Conservation (phyloP, 2,329 filamentous ascomycete genomes). For the Nannizzia gypsea region DNA sequence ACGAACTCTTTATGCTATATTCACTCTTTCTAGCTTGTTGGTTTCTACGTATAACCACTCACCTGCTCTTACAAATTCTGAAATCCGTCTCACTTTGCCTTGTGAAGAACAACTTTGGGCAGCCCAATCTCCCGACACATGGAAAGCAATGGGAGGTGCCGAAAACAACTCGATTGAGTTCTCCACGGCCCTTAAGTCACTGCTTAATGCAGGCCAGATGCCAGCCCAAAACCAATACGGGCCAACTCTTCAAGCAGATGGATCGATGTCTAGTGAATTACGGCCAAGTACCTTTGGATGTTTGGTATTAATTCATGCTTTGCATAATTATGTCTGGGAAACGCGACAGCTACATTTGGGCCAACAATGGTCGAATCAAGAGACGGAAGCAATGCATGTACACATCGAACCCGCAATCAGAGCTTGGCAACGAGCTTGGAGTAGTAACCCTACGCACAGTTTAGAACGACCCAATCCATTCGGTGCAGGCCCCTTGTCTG, state of each 20-base stretch:
- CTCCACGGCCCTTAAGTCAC: conserved; percentile 64
- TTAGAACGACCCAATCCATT: conserved; percentile 75
- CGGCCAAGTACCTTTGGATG: conserved; percentile 86
- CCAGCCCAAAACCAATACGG: conserved; percentile 32
- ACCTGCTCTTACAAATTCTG: conserved; percentile 83
- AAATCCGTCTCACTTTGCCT: conserved; percentile 77
- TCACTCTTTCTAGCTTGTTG: conserved; percentile 78
- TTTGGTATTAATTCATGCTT: conserved; percentile 78
- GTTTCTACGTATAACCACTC: conserved; percentile 89
- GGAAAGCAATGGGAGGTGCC: conserved; percentile 64
- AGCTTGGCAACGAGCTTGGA: conserved; percentile 91
- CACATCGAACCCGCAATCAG: conserved; percentile 89
- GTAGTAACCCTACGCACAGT: conserved; percentile 71
- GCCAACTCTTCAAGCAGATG: conserved; percentile 32
- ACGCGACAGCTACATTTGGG: conserved; percentile 82
- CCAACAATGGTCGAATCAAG: conserved; percentile 77
- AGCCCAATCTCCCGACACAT: conserved; percentile 70
- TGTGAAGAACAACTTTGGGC: conserved; percentile 88
- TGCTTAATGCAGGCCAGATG: conserved; percentile 60
- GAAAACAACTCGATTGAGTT: conserved; percentile 65
- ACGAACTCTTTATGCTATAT: conserved; percentile 81
- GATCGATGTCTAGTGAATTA: conserved; percentile 50
- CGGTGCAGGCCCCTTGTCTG: conserved; percentile 68
- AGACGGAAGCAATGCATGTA: conserved; percentile 90
- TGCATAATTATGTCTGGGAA: conserved; percentile 98